These are phyloP conservation scores for Phytophthora fragariae DNA, from an alignment of 352 stramenopile genomes.

Conservation along the genomic window DNA sequence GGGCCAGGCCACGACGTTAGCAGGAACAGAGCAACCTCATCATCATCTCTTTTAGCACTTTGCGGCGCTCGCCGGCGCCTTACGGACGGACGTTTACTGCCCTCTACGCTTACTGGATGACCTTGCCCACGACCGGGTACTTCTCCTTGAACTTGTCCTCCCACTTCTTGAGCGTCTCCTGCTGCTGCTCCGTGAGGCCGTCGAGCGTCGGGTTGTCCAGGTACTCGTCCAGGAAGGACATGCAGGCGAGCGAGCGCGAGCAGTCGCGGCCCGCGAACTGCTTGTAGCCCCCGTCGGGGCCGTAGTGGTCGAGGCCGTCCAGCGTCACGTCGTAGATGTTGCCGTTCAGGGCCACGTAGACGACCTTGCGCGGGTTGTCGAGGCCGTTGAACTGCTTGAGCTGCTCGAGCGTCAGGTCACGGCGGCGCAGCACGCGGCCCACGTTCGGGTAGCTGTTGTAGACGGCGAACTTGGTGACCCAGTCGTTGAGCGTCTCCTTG, in stretches of 20 bases:
- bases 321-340: slow-evolving; percentile 98
- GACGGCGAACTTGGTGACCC: slow-evolving; percentile 96
- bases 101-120: slow-evolving; percentile 47
- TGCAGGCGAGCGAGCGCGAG: slow-evolving; percentile 94
- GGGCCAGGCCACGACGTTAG: slow-evolving; percentile 16
- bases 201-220: slow-evolving; percentile 92
- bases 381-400: slow-evolving; percentile 88
- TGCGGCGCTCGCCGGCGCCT: neutral
- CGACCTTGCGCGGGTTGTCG: slow-evolving; percentile 87
- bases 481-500: slow-evolving; percentile 91
- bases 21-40: slow-evolving; percentile 12
- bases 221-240: slow-evolving; percentile 96
- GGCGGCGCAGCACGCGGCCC: slow-evolving; percentile 87
- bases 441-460: slow-evolving; percentile 97
- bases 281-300: slow-evolving; percentile 94
- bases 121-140: slow-evolving; percentile 95
- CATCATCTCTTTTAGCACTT: slow-evolving; percentile 20
- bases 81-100: slow-evolving; percentile 22
- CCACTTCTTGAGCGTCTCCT: slow-evolving; percentile 96
- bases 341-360: slow-evolving; percentile 94
- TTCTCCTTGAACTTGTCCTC: slow-evolving; percentile 95
- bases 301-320: slow-evolving; percentile 95
- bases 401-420: slow-evolving; percentile 82
- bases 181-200: slow-evolving; percentile 93
- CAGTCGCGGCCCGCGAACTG: slow-evolving; percentile 96